Evolutionary conservation across 768 basidiomycete species (phyloP), one percentile per base, ranked within the genome.

Genomic region (Antrodiella citrinella): DNA sequence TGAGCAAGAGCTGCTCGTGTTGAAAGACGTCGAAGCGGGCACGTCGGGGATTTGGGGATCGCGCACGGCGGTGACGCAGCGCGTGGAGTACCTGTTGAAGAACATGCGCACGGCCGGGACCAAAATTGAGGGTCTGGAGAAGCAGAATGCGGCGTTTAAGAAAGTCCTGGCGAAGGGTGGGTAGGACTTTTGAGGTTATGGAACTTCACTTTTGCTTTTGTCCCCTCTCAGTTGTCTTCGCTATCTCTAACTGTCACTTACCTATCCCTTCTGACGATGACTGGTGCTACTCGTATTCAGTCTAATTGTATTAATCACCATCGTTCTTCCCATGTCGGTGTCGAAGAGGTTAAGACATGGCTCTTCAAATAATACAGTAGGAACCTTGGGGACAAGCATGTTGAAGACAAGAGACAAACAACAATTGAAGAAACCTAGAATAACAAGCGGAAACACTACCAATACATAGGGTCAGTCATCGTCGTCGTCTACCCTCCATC

Each of bases 51-150:
- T 70, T 58, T 75, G 73, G 65, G 69, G 71, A 35, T 71, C 72
- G 51, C 68, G 67, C 54, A 67, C 65, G 13, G 81, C 81, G 0
- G 73, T 81, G 40, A 70, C 69, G 25, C 71, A 75, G 51, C 75
- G 95, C 51, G 80, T 78, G 19, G 73, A 70, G 30, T 86, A 84
- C 63, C 65, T 96, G 47, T 64, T 84, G 57, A 75, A 77, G 51
- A 94, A 88, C 71, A 85, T 98, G 79, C 69, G 72, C 11, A 73
- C 71, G 24, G 81, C 83, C 2, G 77, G 84, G 62, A 69, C 69
- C 56, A 91, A 84, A 67, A 69, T 93, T 26, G 82, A 82, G 55
- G 60, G 54, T 24, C 61, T 92, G 64, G 92, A 91, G 64, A 77
- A 71, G 61, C 76, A 79, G 69, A 93, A 94, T 61, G 66, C 57